Evolutionary conservation across 2,329 filamentous ascomycete genomes (phyloP), one percentile per base, ranked within the genome.

Genomic region (Ilyonectria sp.): DNA sequence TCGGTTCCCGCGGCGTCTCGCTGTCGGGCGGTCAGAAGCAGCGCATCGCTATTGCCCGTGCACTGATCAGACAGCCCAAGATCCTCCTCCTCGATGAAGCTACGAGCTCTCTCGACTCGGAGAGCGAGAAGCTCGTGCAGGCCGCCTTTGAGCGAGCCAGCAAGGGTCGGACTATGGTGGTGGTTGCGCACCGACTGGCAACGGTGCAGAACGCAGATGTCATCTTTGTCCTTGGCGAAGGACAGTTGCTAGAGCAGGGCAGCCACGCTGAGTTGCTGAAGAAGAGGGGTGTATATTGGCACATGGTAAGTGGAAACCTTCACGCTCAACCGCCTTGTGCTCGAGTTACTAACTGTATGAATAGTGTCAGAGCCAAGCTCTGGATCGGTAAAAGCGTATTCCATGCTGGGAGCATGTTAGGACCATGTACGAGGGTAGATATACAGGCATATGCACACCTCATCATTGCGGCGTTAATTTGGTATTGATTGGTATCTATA

Each of bases 161-260:
- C 4, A 84, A 85, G 69, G 87, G 87, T 2, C 82, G 87, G 8
- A 90, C 93, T 2, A 93, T 93, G 68, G 84, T 96, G 3, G 92
- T 92, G 3, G 92, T 96, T 11, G 93, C 93, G 1, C 93, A 95
- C 78, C 85, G 93, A 15, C 83, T 95, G 55, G 91, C 91, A 0
- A 95, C 92, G 13, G 90, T 95, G 21, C 92, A 93, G 78, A 92
- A 94, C 72, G 92, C 93, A 1, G 91, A 95, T 77, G 83, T 91
- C n/a, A 95, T 95, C 47, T 94, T 93, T 73, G 92, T 95, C 0
- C 88, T 96, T 54, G 92, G 92, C 11, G 86, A 90, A 67, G 80
- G 91, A 26, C 86, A 83, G 71, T 81, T 89, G 49, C 75, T 89
- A 11, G 87, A 89, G 77, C 80, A 85, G 75, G 87, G 87, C 11